Percentiles rank a stretch among this genome's conserved stretches.
Evolutionary conservation across 2,329 filamentous ascomycete genomes (phyloP).

Genomic region (Fonsecaea pedrosoi): DNA sequence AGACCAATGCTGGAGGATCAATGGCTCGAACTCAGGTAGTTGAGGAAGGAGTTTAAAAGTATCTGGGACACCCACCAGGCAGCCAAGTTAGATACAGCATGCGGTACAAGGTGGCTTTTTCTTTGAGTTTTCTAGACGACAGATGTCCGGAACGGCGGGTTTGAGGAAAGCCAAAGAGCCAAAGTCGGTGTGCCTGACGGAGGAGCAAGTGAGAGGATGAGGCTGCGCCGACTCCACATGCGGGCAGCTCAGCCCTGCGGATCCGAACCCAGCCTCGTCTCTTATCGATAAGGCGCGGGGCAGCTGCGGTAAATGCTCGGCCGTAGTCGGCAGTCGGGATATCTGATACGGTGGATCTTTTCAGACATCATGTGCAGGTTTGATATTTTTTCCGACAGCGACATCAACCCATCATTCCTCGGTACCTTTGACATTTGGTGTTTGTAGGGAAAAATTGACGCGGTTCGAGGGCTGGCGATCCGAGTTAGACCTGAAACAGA

Average conservation of each 20-base stretch:
- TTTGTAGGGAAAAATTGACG: neutral
- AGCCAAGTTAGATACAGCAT: slow-evolving; percentile 3
- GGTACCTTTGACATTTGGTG: neutral
- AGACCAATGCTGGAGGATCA: neutral
- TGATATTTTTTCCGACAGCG: neutral
- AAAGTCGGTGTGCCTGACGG: slow-evolving; percentile 15
- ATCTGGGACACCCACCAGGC: slow-evolving; percentile 9
- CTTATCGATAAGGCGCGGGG: slow-evolving; percentile 20
- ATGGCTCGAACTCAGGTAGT: neutral
- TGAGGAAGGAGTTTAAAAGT: slow-evolving; percentile 7
- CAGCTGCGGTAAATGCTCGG: neutral
- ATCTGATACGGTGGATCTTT: neutral
- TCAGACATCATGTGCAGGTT: neutral
- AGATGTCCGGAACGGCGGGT: neutral
- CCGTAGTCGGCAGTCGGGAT: neutral
- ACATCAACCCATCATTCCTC: neutral
- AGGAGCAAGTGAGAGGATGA: slow-evolving; percentile 3
- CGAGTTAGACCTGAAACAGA: neutral
- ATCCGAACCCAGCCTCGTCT: slow-evolving; percentile 10
- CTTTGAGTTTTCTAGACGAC: slow-evolving; percentile 15
- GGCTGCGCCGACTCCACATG: slow-evolving; percentile 9
- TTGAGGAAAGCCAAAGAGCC: slow-evolving; percentile 3
- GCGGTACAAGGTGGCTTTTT: slow-evolving; percentile 16
- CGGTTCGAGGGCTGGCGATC: neutral
- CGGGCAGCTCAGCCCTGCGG: neutral